A percentile compares a stretch with the other conserved stretches of the same genome.
phyloP scores from a whole-genome alignment of 441 rosid species.

The Rhodomyrtus psidioides region DNA sequence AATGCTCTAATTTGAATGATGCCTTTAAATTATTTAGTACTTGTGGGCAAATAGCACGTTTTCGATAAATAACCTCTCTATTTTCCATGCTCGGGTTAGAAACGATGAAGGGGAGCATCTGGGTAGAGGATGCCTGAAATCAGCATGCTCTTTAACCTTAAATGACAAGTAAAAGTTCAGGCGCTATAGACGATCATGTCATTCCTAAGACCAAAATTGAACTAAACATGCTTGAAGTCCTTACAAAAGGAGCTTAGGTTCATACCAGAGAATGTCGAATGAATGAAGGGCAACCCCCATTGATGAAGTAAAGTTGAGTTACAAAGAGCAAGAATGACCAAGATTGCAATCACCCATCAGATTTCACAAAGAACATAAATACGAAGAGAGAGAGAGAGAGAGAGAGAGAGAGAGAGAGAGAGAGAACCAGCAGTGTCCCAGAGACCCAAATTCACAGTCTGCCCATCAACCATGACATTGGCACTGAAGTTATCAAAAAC shows the following conservation, averaged over 20 bases:
- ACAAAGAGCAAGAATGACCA: not conserved
- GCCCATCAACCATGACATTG: slow-evolving; percentile 1
- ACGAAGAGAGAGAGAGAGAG: slow-evolving; percentile 1
- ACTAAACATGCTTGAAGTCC: not conserved
- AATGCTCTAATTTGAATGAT: not conserved
- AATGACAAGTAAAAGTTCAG: not conserved
- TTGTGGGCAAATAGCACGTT: not conserved
- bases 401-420: slow-evolving; percentile 1
- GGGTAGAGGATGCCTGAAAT: not conserved
- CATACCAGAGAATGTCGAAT: not conserved
- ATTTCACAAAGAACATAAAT: not conserved
- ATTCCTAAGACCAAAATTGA: not conserved
- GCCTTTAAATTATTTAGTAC: not conserved
- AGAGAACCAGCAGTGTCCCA: slow-evolving; percentile 18
- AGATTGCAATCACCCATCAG: not conserved
- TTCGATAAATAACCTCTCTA: not conserved
- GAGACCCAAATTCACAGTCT: slow-evolving; percentile 39
- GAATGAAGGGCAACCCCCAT: not conserved
- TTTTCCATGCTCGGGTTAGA: not conserved
- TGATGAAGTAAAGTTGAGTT: not conserved
- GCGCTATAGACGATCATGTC: not conserved
- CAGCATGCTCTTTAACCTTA: not conserved
- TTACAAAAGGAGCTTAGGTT: not conserved
- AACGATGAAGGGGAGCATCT: not conserved
- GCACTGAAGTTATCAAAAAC: slow-evolving; percentile 13